A percentile compares a stretch with the other conserved stretches of the same genome.
Evolutionary conservation across 768 basidiomycete genomes (phyloP).

Genomic region (Podaxis carcinomalis): DNA sequence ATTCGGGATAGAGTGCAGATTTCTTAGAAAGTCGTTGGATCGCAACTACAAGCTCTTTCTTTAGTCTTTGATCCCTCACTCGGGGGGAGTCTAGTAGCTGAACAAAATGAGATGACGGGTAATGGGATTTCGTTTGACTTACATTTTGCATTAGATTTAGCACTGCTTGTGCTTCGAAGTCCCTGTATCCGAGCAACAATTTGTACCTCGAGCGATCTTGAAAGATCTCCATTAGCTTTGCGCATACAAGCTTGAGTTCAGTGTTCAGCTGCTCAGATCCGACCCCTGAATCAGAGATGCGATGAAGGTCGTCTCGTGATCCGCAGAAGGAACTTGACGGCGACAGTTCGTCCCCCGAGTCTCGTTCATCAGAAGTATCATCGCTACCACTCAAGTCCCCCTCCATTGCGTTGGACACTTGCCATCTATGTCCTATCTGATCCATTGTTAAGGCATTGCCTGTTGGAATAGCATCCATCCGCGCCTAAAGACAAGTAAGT

Average conservation of each 20-base stretch:
- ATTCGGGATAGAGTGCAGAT: constrained; percentile 6
- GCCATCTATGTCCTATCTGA: background rate
- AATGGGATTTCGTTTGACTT: background rate
- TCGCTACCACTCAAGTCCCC: background rate
- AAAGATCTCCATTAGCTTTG: constrained; percentile 13
- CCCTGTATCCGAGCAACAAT: constrained; percentile 15
- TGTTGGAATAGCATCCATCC: background rate
- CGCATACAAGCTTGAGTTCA: constrained; percentile 14
- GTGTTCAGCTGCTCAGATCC: background rate
- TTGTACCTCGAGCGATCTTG: constrained; percentile 16
- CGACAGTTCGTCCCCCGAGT: background rate
- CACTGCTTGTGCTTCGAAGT: constrained; percentile 15
- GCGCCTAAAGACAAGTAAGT: background rate
- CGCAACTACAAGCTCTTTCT: constrained; percentile 7
- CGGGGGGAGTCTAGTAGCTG: constrained; percentile 5
- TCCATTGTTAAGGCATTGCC: background rate
- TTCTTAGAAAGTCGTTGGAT: constrained; percentile 10
- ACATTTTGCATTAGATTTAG: constrained; percentile 25
- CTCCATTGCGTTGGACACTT: background rate
- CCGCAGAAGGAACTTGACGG: background rate
- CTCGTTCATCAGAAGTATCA: background rate
- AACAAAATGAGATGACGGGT: background rate
- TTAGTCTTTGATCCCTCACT: constrained; percentile 1
- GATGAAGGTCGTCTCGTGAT: background rate
- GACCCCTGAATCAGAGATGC: background rate